phyloP scores from a whole-genome alignment of 164 flowering plant species.

The Protea cynaroides region DNA sequence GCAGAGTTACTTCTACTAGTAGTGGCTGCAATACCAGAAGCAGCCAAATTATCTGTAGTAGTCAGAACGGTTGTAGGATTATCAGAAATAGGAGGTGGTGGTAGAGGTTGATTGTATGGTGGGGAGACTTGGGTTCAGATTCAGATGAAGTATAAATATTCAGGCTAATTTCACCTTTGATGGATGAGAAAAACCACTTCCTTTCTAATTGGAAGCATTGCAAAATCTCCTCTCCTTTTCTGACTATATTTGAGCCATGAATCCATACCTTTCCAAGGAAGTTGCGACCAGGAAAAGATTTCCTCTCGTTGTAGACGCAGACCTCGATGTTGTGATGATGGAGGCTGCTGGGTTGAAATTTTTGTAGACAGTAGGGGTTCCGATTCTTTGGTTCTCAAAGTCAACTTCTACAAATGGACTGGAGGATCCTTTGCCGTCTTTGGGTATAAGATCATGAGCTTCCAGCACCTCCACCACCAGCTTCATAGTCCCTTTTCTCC shows the following conservation, averaged over 20 bases:
- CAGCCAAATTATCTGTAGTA: background rate
- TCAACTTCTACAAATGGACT: conserved; percentile 31
- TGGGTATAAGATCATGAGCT: conserved; percentile 31
- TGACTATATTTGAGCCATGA: conserved; percentile 22
- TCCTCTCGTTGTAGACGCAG: conserved; percentile 29
- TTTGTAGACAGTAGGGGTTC: no score
- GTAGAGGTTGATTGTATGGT: background rate
- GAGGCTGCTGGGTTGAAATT: conserved; percentile 13
- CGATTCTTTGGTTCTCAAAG: conserved; percentile 26
- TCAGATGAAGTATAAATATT: conserved; percentile 21
- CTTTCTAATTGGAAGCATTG: conserved; percentile 25
- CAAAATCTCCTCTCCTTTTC: conserved; percentile 25
- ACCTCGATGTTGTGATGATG: conserved; percentile 20
- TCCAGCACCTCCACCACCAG: conserved; percentile 29
- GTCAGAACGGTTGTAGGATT: background rate
- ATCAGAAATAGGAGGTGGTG: conserved; percentile 1
- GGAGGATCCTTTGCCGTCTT: conserved; percentile 29
- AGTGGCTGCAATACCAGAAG: background rate
- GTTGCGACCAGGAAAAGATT: conserved; percentile 17
- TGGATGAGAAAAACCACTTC: conserved; percentile 27
- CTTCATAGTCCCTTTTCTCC: conserved; percentile 23
- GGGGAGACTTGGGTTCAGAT: conserved; percentile 9
- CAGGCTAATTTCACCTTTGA: conserved; percentile 29
- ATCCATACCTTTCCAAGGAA: conserved; percentile 36
- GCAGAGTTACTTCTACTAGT: background rate